These are phyloP conservation scores for Tulasnella sp. DNA, from an alignment of 768 basidiomycete species.

Conservation along the genomic window DNA sequence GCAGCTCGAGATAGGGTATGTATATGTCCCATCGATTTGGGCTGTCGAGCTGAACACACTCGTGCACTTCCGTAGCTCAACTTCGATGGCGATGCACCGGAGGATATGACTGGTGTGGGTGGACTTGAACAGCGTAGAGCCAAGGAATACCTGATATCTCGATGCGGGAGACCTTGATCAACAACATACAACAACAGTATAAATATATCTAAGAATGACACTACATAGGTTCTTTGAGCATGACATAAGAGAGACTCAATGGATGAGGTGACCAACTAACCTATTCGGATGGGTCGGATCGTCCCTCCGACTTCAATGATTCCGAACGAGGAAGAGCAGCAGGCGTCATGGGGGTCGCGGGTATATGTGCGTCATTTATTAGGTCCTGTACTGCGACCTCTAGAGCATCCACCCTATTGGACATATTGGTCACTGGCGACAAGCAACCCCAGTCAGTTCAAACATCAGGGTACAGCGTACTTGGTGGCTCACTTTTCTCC, in stretches of 20 bases:
- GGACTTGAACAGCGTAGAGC: conserved; percentile 75
- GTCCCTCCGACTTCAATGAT: neutral
- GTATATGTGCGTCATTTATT: conserved; percentile 41
- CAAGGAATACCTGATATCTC: conserved; percentile 58
- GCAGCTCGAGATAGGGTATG: conserved; percentile 82
- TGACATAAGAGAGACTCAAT: too few species aligned
- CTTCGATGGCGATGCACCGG: conserved; percentile 72
- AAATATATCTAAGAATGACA: too few species aligned
- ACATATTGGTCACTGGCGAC: conserved; percentile 89
- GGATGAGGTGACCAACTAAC: too few species aligned
- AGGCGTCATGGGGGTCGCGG: conserved; percentile 30
- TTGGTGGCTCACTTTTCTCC: conserved; percentile 49
- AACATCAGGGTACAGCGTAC: conserved; percentile 18
- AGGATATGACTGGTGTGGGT: conserved; percentile 83
- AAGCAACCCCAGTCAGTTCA: conserved; percentile 11
- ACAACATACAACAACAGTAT: too few species aligned
- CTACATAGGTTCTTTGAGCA: too few species aligned
- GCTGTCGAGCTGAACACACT: neutral
- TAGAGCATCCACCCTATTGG: conserved; percentile 74
- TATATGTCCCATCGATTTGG: conserved; percentile 16
- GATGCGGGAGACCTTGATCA: conserved; percentile 46
- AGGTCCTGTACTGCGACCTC: conserved; percentile 88
- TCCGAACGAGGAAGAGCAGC: neutral
- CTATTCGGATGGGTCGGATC: neutral
- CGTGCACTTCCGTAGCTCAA: conserved; percentile 44